These are phyloP conservation scores for Blastobotrys persicus DNA, from an alignment of 1,139 yeast genomes.

Conservation along the genomic window DNA sequence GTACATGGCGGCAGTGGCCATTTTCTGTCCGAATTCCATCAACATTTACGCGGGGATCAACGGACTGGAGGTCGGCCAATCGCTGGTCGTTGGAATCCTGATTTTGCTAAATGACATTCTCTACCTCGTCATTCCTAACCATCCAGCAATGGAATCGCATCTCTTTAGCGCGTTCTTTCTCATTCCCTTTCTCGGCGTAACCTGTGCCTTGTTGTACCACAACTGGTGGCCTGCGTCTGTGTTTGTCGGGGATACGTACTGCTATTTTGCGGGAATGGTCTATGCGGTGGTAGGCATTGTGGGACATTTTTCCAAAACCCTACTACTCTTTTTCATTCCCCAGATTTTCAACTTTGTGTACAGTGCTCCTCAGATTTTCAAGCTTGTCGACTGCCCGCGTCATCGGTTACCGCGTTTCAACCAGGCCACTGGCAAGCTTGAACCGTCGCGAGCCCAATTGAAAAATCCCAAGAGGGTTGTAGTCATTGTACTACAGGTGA, in stretches of 20 bases:
- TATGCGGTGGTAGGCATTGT: slow-evolving; percentile 95
- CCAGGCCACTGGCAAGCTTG: slow-evolving; percentile 62
- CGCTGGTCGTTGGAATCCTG: slow-evolving; percentile 69
- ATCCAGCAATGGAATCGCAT: slow-evolving; percentile 78
- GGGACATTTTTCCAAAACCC: slow-evolving; percentile 94
- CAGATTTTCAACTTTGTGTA: slow-evolving; percentile 87
- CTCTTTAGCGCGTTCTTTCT: slow-evolving; percentile 74
- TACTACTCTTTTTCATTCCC: slow-evolving; percentile 79
- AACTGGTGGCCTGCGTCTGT: slow-evolving; percentile 92
- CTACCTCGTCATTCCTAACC: slow-evolving; percentile 55
- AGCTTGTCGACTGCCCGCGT: slow-evolving; percentile 88
- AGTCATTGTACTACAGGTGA: slow-evolving; percentile 30
- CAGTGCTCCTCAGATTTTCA: slow-evolving; percentile 86
- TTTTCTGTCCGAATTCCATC: slow-evolving; percentile 95
- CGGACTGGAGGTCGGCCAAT: slow-evolving; percentile 95
- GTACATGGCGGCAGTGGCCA: slow-evolving; percentile 89
- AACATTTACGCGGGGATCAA: slow-evolving; percentile 94
- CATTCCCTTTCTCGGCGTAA: slow-evolving; percentile 84
- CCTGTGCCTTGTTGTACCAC: slow-evolving; percentile 68
- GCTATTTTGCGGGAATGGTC: slow-evolving; percentile 98
- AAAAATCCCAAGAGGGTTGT: slow-evolving; percentile 36
- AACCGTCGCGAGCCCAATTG: slow-evolving; percentile 62
- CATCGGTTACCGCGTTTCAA: slow-evolving; percentile 86
- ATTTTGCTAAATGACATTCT: slow-evolving; percentile 73
- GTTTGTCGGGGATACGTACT: slow-evolving; percentile 96